Percentiles rank a stretch among this genome's conserved stretches.
phyloP scores from a whole-genome alignment of 768 basidiomycete genomes.

The Leucogyrophana mollusca region DNA sequence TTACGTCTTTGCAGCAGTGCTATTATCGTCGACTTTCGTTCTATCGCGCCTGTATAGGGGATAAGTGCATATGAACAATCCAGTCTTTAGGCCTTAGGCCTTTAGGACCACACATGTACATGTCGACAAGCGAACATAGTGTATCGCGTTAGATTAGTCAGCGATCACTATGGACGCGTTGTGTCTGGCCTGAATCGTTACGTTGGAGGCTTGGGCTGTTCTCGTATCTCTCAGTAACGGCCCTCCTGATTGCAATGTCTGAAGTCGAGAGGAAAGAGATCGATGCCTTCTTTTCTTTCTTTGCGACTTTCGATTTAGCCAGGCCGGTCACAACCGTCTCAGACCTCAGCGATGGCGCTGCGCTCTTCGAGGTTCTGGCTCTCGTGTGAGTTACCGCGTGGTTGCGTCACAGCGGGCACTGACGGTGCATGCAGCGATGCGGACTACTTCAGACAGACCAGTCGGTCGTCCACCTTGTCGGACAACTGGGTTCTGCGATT shows the following conservation, averaged over 20 bases:
- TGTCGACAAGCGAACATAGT: background rate
- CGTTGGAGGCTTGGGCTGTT: too few species aligned
- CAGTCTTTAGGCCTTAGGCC: too few species aligned
- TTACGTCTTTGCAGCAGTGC: slow-evolving; percentile 70
- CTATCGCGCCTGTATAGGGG: slow-evolving; percentile 26
- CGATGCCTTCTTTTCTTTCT: slow-evolving; percentile 80
- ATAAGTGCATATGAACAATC: slow-evolving; percentile 13
- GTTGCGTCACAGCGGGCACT: too few species aligned
- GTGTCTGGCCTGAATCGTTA: too few species aligned
- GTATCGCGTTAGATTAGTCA: background rate
- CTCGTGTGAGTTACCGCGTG: slow-evolving; percentile 55
- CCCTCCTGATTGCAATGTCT: slow-evolving; percentile 24
- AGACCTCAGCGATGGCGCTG: slow-evolving; percentile 80
- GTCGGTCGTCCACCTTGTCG: slow-evolving; percentile 59
- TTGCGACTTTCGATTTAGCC: slow-evolving; percentile 67
- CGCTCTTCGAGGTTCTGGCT: slow-evolving; percentile 72
- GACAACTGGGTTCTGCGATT: slow-evolving; percentile 93
- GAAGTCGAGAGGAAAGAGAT: slow-evolving; percentile 59
- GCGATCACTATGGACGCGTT: background rate
- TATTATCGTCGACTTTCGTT: slow-evolving; percentile 30
- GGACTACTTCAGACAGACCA: slow-evolving; percentile 70
- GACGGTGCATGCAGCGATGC: slow-evolving; percentile 53
- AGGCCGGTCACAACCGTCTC: slow-evolving; percentile 58
- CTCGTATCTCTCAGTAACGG: too few species aligned
- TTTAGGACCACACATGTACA: too few species aligned